These are phyloP conservation scores for Rheum nobile DNA, from an alignment of 148 eudicot genomes.

Conservation along the genomic window DNA sequence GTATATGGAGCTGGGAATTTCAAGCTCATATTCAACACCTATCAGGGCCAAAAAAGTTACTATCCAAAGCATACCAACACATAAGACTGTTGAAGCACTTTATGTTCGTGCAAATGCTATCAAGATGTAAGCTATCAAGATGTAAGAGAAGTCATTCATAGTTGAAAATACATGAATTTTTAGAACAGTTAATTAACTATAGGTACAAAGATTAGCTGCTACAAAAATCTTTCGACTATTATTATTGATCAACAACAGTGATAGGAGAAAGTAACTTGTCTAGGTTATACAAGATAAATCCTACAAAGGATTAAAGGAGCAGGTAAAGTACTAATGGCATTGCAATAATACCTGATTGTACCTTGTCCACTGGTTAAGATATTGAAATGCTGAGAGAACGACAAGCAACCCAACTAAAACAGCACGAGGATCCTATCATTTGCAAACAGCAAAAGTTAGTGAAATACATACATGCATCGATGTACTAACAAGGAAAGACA, in stretches of 20 bases:
- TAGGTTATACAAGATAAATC: background rate
- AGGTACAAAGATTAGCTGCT: background rate
- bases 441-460: slow-evolving; percentile 7
- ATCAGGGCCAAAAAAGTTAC: background rate
- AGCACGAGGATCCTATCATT: slow-evolving; percentile 85
- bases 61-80: background rate
- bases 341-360: slow-evolving; percentile 72
- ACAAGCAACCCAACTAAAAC: slow-evolving; percentile 88
- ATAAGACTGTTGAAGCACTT: background rate
- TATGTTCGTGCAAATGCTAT: background rate
- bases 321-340: background rate
- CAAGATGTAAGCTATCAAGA: background rate
- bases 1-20: background rate
- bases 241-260: background rate
- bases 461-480: background rate
- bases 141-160: background rate
- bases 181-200: background rate
- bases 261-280: background rate
- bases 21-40: background rate
- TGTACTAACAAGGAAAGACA: background rate
- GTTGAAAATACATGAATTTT: background rate
- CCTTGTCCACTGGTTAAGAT: slow-evolving; percentile 94
- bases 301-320: background rate
- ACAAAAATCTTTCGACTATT: background rate
- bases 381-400: slow-evolving; percentile 81